Conservation (phyloP, 2,329 filamentous ascomycete genomes). For the Epichloe festucae region DNA sequence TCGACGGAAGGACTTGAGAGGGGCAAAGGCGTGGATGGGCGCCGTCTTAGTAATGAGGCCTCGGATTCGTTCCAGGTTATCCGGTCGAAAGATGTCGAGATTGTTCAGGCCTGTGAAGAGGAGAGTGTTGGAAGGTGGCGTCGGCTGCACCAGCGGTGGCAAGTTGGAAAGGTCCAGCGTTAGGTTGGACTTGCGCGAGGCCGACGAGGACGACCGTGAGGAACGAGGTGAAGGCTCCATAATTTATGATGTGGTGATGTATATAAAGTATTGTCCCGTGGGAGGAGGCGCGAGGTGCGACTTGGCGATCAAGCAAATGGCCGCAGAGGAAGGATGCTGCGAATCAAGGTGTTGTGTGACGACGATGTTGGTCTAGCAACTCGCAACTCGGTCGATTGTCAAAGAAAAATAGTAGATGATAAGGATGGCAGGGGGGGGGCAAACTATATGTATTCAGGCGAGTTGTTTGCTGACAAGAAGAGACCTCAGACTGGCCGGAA, state of each 20-base stretch:
- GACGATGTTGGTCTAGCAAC: neutral
- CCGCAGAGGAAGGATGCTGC: neutral
- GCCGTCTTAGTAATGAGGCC: conserved; percentile 58
- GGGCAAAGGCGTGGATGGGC: conserved; percentile 63
- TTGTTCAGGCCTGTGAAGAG: conserved; percentile 72
- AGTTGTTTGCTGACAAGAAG: neutral
- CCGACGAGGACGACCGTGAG: conserved; percentile 32
- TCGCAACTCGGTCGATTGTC: neutral
- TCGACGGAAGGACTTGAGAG: conserved; percentile 69
- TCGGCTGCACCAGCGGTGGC: conserved; percentile 56
- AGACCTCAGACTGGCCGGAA: neutral
- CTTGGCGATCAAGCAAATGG: neutral
- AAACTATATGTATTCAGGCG: neutral
- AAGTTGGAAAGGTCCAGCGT: conserved; percentile 63
- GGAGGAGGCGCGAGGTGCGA: neutral
- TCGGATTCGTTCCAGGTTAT: conserved; percentile 62
- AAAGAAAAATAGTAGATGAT: neutral
- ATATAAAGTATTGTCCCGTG: neutral
- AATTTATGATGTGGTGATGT: conserved; percentile 6
- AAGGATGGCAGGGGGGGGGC: neutral
- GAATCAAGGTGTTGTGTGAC: neutral
- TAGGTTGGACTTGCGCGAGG: conserved; percentile 36
- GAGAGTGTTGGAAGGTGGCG: conserved; percentile 69
- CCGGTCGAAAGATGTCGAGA: conserved; percentile 57
- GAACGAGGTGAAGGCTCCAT: conserved; percentile 25